Evolutionary conservation across 2,329 filamentous ascomycete genomes (phyloP), one percentile per base, ranked within the genome.

Genomic region (Mariannaea sp.): DNA sequence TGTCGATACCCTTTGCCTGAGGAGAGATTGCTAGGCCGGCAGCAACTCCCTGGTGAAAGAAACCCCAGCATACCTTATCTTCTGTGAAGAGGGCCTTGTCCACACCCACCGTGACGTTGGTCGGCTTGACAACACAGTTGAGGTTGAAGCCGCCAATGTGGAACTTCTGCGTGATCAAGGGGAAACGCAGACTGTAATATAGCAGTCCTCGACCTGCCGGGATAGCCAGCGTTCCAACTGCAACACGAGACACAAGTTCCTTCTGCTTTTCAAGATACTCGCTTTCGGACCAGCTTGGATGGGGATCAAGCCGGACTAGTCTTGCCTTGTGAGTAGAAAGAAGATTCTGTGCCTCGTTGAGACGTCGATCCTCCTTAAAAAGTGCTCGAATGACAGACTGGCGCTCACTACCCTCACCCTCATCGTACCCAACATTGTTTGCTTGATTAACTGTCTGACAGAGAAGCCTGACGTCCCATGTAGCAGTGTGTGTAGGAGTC

Each of bases 21-120:
- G 87, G 88, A 5, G 94, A 96, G 45, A 99, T 96, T 52, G 92
- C 90, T 20, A 99, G 76, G 3, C 94, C 94, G 19, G 90, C 90
- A n/a, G 93, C 89, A 24, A 95, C 93, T 6, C 94, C 94, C 53
- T 95, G 91, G 70, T 99, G 94, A 73, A 99, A 99, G 73, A 97
- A 99, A 1, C 93, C 92, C 94, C 94, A 99, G 68, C 91, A 93
- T 33, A 96, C 91, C 71, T 96, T 97, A 65, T 99, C 94, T 73
- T 99, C 94, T 0, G 90, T 93, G 66, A 96, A 96, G 2, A 88
- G 79, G 5, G 82, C 80, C 65, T 93, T 91, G 68, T 99, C 94
- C 6, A 94, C 92, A n/a, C 90, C 92, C 24, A 99, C 89, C 2
- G 90, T 95, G 29, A 92, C 92, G 59, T 95, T 94, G 56, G 89